Base-by-base conservation (phyloP, 2,329 filamentous ascomycete species). In the Sporothrix dimorphospora region DNA sequence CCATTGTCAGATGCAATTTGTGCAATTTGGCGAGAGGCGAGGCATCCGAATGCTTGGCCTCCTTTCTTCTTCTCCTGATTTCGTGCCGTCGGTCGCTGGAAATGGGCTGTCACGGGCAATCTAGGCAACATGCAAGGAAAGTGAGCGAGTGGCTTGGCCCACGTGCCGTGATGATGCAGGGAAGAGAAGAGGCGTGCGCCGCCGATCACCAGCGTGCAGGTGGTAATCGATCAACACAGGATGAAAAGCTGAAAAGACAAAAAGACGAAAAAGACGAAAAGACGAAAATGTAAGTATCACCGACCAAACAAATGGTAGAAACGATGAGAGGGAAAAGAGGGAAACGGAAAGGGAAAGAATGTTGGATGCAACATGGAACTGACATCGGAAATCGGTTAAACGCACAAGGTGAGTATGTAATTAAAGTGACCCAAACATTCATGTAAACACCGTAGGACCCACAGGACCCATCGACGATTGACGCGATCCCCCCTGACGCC, bases 101-200 rank as follows among this genome's bases (percentile, higher is more conserved):
- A 63, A 16, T 11, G 59, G 55, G 30, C 55, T 40, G 16, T 3
- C 11, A 6, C 40, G 45, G 24, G 9, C 45, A 63, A 63, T 63
- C n/a, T 40, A 40, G 9, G 19, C 5, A 38, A 19, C 27, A 9
- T 24, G 47, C 27, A 11, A 16, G 3, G 3, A 51, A 68, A 51
- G 45, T 7, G 30, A 51, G 65, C 45, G 66, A 55, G 66, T 55
- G 49, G 66, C 66, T 55, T 55, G 66, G 65, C 66, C 66, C 66
- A 69, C 66, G 66, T 69, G 66, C 66, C 11, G 19, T 34, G n/a
- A 40, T 3, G n/a, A 5, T 53, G 47, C 65, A 67, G 45, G 45
- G 19, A 67, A 27, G 61, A 45, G 61, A 24, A 53, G 16, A 21
- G 24, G 21, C 24, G 14, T 34, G 42, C 34, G n/a, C 57, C 14